Conservation (phyloP, 495 filamentous ascomycete species). For the Xylaria bambusicola region DNA sequence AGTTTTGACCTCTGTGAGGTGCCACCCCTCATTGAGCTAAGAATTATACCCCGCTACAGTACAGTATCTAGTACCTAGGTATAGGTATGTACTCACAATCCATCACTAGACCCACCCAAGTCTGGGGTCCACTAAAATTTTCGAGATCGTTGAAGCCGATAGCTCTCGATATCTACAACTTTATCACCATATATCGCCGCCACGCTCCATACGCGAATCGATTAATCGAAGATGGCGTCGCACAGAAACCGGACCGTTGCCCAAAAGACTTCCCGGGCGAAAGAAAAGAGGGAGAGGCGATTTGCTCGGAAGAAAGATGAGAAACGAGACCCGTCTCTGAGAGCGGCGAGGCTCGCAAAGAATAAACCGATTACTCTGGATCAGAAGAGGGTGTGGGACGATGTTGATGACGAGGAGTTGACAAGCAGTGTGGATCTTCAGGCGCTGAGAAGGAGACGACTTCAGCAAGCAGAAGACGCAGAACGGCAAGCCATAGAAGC, state of each 20-base stretch:
- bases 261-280: conserved; percentile 72
- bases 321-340: conserved; percentile 75
- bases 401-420: conserved; percentile 76
- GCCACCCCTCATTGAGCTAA: too few relatives aligned
- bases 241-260: conserved; percentile 37
- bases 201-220: not conserved
- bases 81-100: too few relatives aligned
- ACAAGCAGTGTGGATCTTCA: conserved; percentile 78
- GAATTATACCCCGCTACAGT: too few relatives aligned
- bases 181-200: not conserved
- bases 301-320: conserved; percentile 81
- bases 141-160: conserved; percentile 12
- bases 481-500: conserved; percentile 36
- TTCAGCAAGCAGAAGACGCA: conserved; percentile 57
- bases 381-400: conserved; percentile 90
- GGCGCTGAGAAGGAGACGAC: conserved; percentile 68
- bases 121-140: conserved; percentile 18
- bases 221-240: conserved; percentile 8
- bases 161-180: too few relatives aligned
- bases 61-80: too few relatives aligned
- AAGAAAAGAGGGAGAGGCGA: conserved; percentile 71
- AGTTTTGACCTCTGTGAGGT: too few relatives aligned
- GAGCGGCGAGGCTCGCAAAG: conserved; percentile 65
- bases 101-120: not conserved
- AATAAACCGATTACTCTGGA: conserved; percentile 88